Conservation (phyloP, 2,329 filamentous ascomycete species). For the Penicillium sp. region DNA sequence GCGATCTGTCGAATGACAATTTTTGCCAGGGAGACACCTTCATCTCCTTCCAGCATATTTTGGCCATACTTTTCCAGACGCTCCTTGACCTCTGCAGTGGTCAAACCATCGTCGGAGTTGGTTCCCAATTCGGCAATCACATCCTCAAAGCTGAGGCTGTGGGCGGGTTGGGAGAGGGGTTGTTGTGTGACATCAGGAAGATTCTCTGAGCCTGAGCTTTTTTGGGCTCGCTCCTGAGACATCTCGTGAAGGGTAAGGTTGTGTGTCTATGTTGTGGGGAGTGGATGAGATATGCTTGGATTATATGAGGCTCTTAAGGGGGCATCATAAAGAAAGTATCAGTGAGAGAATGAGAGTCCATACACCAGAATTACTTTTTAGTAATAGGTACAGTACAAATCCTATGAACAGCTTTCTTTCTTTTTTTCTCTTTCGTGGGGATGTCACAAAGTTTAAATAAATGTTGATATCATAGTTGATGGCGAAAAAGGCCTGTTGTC, state of each 20-base stretch:
- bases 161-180: conserved; percentile 59
- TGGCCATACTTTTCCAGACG: conserved; percentile 58
- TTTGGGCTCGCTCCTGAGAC: conserved; percentile 22
- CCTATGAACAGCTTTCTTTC: background rate
- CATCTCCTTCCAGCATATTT: conserved; percentile 65
- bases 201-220: conserved; percentile 9
- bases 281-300: conserved; percentile 5
- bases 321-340: conserved; percentile 36
- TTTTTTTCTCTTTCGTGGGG: conserved; percentile 6
- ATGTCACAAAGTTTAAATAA: conserved; percentile 20
- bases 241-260: conserved; percentile 9
- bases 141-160: conserved; percentile 56
- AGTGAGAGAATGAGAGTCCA: conserved; percentile 34
- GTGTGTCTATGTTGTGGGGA: conserved; percentile 1
- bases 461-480: conserved; percentile 2
- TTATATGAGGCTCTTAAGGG: conserved; percentile 26
- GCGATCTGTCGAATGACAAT: conserved; percentile 66
- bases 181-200: conserved; percentile 46
- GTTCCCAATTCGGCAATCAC: conserved; percentile 57
- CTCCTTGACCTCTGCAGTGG: conserved; percentile 52
- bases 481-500: conserved; percentile 13
- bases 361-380: conserved; percentile 21
- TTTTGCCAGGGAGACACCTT: conserved; percentile 67
- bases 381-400: conserved; percentile 3
- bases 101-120: conserved; percentile 59